phyloP scores from a whole-genome alignment of 768 basidiomycete species.

The Pisolithus albus region DNA sequence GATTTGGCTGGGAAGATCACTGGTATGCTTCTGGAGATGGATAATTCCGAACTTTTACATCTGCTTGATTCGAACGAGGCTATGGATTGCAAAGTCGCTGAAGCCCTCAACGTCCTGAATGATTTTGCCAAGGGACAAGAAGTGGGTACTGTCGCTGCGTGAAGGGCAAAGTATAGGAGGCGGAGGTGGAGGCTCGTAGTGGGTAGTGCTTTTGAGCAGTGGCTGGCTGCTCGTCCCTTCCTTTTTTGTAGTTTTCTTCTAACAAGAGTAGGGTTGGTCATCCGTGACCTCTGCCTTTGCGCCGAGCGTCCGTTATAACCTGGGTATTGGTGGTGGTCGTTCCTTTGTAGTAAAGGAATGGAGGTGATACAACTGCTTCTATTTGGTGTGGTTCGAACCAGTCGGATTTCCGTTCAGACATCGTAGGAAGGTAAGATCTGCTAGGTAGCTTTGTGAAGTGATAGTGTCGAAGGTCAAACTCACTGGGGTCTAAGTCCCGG shows the following conservation, averaged over 20 bases:
- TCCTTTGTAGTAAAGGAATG: constrained; percentile 50
- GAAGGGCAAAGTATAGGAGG: background rate
- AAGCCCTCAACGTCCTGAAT: constrained; percentile 83
- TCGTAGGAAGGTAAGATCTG: background rate
- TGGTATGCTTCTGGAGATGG: constrained; percentile 99
- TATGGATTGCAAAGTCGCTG: constrained; percentile 83
- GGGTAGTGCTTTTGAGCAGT: constrained; percentile 28
- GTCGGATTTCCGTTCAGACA: constrained; percentile 31
- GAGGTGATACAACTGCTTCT: constrained; percentile 53
- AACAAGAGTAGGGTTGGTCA: constrained; percentile 24
- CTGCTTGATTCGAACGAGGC: constrained; percentile 78
- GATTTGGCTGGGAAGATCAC: constrained; percentile 98
- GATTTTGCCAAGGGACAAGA: constrained; percentile 59
- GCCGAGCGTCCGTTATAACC: constrained; percentile 28
- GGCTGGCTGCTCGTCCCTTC: constrained; percentile 44
- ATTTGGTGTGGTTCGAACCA: constrained; percentile 35
- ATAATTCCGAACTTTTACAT: constrained; percentile 86
- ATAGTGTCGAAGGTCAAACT: too few relatives aligned
- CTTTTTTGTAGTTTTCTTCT: constrained; percentile 29
- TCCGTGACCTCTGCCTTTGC: constrained; percentile 33
- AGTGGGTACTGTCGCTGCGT: background rate
- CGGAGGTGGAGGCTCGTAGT: background rate
- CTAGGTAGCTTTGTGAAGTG: too few relatives aligned
- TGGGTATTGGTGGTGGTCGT: constrained; percentile 48
- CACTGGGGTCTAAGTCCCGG: too few relatives aligned